Conservation (phyloP, 371 early-diverging fungal genomes). For the Mortierella sp. region DNA sequence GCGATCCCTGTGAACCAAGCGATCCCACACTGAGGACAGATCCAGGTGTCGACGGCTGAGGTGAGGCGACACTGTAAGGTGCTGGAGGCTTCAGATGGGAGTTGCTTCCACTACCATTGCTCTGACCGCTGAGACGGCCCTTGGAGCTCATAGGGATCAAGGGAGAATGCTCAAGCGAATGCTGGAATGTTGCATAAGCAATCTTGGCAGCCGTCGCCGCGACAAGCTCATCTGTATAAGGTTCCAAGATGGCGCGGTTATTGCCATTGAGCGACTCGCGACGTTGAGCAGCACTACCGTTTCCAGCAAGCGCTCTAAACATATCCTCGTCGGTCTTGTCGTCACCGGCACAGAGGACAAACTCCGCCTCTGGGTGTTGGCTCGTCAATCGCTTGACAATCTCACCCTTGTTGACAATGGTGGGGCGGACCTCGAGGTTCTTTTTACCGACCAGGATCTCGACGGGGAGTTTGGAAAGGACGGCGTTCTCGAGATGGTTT, state of each 20-base stretch:
- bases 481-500: constrained; percentile 89
- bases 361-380: constrained; percentile 76
- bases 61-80: constrained; percentile 1
- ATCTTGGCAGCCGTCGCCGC: constrained; percentile 47
- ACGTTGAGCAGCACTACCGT: constrained; percentile 13
- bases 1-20: constrained; percentile 17
- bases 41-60: constrained; percentile 24
- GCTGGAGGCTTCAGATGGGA: constrained; percentile 11
- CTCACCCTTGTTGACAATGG: constrained; percentile 88
- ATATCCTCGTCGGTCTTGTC: constrained; percentile 98
- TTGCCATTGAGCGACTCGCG: constrained; percentile 19
- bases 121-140: not conserved
- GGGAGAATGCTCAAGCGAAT: constrained; percentile 28
- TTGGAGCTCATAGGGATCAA: not conserved
- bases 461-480: constrained; percentile 91
- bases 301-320: constrained; percentile 76
- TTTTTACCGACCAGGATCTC: constrained; percentile 97
- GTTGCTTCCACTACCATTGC: not conserved
- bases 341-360: constrained; percentile 95
- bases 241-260: constrained; percentile 19
- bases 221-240: constrained; percentile 32
- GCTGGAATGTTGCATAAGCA: constrained; percentile 36
- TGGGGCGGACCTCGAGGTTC: constrained; percentile 93
- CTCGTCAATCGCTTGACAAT: constrained; percentile 87
- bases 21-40: constrained; percentile 29